These are phyloP conservation scores for Styphnolobium japonicum DNA, from an alignment of 306 rosid genomes.

Conservation along the genomic window DNA sequence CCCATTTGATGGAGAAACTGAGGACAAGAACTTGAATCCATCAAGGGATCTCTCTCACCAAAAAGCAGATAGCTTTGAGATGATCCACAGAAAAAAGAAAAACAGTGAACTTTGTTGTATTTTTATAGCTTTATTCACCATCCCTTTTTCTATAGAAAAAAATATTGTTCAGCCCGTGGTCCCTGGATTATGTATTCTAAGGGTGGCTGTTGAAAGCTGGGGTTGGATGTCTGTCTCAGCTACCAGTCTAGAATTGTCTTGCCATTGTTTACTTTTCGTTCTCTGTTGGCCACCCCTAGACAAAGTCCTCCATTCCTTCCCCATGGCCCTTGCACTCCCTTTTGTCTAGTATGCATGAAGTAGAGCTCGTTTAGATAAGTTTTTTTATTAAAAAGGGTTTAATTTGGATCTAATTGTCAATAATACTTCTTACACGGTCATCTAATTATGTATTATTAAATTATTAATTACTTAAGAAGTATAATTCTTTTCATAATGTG, in stretches of 20 bases:
- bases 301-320: not conserved
- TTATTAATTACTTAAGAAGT: too few relatives aligned
- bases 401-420: too few relatives aligned
- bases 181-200: not conserved
- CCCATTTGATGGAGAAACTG: slow-evolving; percentile 40
- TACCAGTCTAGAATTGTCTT: slow-evolving; percentile 57
- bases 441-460: too few relatives aligned
- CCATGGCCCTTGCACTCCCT: too few relatives aligned
- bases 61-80: slow-evolving; percentile 30
- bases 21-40: slow-evolving; percentile 36
- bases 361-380: too few relatives aligned
- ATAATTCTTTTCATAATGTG: too few relatives aligned
- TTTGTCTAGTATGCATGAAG: too few relatives aligned
- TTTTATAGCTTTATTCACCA: not conserved
- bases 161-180: not conserved
- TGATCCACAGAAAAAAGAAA: slow-evolving; percentile 29
- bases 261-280: slow-evolving; percentile 21
- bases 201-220: slow-evolving; percentile 18
- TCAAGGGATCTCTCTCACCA: slow-evolving; percentile 8
- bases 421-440: too few relatives aligned
- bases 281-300: not conserved
- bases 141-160: too few relatives aligned
- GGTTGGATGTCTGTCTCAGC: slow-evolving; percentile 20
- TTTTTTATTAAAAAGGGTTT: too few relatives aligned
- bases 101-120: slow-evolving; percentile 4